phyloP scores from a whole-genome alignment of 1,284 basidiomycete species.

The Testicularia cyperi region DNA sequence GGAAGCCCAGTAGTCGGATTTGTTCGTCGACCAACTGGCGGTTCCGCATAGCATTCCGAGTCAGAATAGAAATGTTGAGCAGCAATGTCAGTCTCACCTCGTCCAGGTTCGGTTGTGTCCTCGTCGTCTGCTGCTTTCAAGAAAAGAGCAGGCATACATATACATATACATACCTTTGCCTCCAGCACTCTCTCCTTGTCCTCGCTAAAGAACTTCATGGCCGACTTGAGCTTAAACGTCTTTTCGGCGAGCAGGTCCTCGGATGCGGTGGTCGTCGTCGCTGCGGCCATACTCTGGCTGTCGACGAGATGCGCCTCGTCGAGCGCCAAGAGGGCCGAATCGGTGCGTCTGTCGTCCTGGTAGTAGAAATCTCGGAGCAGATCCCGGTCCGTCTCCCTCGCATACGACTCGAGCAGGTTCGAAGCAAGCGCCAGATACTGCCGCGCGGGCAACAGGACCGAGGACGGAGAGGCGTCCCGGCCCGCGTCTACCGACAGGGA shows the following conservation, averaged over 20 bases:
- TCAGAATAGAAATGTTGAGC: neutral
- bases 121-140: no score
- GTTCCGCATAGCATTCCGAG: neutral
- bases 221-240: conserved; percentile 73
- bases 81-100: no score
- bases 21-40: conserved; percentile 85
- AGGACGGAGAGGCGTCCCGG: neutral
- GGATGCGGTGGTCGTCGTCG: conserved; percentile 5
- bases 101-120: no score
- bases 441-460: conserved; percentile 20
- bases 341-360: conserved; percentile 90
- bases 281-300: no score
- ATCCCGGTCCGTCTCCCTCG: conserved; percentile 68
- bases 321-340: conserved; percentile 81
- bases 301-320: conserved; percentile 66
- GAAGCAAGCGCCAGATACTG: conserved; percentile 46
- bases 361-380: conserved; percentile 96
- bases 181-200: conserved; percentile 89
- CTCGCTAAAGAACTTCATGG: conserved; percentile 89
- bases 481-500: conserved; percentile 2
- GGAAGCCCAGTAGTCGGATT: conserved; percentile 72
- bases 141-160: neutral
- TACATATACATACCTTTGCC: conserved; percentile 69
- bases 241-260: conserved; percentile 61
- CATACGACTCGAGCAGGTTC: conserved; percentile 53